Evolutionary conservation across 768 basidiomycete genomes (phyloP).

Genomic region (Rhizopogon vinicolor): DNA sequence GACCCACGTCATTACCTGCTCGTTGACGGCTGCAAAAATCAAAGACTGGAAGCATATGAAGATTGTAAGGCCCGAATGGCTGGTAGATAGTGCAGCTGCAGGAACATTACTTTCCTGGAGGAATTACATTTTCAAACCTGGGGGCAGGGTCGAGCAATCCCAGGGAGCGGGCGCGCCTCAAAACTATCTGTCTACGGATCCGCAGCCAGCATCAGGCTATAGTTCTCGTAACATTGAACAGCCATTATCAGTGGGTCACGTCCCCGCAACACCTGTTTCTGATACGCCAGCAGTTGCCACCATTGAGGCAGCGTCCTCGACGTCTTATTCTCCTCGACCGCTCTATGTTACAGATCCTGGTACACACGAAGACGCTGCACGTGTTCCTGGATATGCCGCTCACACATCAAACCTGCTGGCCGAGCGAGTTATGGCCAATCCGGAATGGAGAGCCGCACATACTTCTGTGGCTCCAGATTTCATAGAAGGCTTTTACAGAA

Average conservation of each 20-base stretch:
- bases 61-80: conserved; percentile 86
- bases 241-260: not conserved
- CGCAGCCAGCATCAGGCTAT: not conserved
- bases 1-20: conserved; percentile 89
- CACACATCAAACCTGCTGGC: conserved; percentile 69
- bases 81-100: conserved; percentile 70
- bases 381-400: conserved; percentile 62
- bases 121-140: conserved; percentile 57
- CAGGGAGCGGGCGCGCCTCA: conserved; percentile 36
- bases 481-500: conserved; percentile 77
- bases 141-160: conserved; percentile 40
- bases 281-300: not conserved
- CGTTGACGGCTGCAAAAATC: conserved; percentile 86
- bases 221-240: not conserved
- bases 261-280: not conserved
- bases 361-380: conserved; percentile 37
- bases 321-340: conserved; percentile 12
- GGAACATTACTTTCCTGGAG: conserved; percentile 76
- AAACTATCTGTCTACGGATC: conserved; percentile 1
- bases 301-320: not conserved
- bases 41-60: conserved; percentile 89
- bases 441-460: conserved; percentile 82
- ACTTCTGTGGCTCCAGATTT: conserved; percentile 86
- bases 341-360: conserved; percentile 40
- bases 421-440: conserved; percentile 73